Conservation (phyloP, 257 asterid genomes). For the Solanum tacnaense region DNA sequence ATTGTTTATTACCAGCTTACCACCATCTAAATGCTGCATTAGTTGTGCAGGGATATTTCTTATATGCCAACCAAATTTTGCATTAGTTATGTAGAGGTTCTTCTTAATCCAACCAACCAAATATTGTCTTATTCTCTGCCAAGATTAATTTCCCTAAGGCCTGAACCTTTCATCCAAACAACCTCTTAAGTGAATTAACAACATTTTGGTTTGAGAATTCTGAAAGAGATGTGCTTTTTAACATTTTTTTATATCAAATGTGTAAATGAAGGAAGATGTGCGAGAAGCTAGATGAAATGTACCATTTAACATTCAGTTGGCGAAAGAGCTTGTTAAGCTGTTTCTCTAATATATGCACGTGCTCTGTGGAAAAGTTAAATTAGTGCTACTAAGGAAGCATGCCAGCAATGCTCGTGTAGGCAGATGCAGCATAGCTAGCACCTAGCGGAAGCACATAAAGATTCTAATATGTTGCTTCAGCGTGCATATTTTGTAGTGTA, state of each 20-base stretch:
- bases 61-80: background rate
- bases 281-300: background rate
- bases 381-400: background rate
- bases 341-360: background rate
- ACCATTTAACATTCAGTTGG: background rate
- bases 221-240: background rate
- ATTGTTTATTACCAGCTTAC: background rate
- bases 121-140: background rate
- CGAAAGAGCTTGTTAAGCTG: background rate
- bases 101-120: background rate
- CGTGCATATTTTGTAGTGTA: background rate
- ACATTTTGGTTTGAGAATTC: background rate
- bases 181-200: background rate
- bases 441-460: background rate
- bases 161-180: background rate
- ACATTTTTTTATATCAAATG: background rate
- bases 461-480: background rate
- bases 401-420: background rate
- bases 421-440: background rate
- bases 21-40: background rate
- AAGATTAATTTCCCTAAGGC: background rate
- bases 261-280: background rate
- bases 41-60: background rate
- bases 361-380: background rate
- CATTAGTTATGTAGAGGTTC: background rate